Evolutionary conservation across 768 basidiomycete species (phyloP).

Genomic region (Tulasnella calospora): DNA sequence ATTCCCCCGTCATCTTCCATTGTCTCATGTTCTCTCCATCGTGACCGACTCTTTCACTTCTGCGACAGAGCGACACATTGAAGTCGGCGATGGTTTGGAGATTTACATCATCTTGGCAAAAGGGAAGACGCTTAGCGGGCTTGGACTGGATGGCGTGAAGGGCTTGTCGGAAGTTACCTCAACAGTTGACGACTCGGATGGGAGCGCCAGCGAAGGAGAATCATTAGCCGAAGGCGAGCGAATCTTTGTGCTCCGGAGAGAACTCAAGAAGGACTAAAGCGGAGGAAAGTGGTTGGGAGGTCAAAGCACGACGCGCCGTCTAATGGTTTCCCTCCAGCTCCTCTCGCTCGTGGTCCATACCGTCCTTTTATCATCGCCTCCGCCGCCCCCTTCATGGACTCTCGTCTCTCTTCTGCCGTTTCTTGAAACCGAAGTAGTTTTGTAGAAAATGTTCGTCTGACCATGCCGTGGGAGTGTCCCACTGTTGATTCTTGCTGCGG

Average conservation of each 20-base stretch:
- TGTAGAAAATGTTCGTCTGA: conserved; percentile 6
- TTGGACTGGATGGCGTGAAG: conserved; percentile 45
- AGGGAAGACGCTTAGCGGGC: conserved; percentile 54
- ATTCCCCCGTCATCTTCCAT: conserved; percentile 76
- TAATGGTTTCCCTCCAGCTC: not conserved
- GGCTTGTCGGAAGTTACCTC: conserved; percentile 61
- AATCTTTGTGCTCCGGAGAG: conserved; percentile 67
- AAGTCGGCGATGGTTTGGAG: conserved; percentile 95
- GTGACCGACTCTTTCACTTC: conserved; percentile 96
- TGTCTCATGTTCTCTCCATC: conserved; percentile 72
- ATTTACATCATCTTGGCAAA: conserved; percentile 80
- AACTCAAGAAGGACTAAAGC: conserved; percentile 73
- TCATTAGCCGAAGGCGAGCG: conserved; percentile 45
- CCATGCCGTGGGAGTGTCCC: not conserved
- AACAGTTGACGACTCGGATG: conserved; percentile 40
- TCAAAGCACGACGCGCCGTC: conserved; percentile 4
- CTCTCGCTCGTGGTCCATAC: not conserved
- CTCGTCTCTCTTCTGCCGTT: conserved; percentile 2
- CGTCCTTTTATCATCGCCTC: not conserved
- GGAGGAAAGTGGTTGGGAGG: not conserved
- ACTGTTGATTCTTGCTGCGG: not conserved
- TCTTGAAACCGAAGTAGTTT: conserved; percentile 12
- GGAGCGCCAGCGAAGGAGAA: conserved; percentile 14
- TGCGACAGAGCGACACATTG: conserved; percentile 97
- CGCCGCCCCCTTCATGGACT: not conserved